phyloP scores from a whole-genome alignment of 192 early-diverging fungal genomes.

The Umbelopsis ramanniana region DNA sequence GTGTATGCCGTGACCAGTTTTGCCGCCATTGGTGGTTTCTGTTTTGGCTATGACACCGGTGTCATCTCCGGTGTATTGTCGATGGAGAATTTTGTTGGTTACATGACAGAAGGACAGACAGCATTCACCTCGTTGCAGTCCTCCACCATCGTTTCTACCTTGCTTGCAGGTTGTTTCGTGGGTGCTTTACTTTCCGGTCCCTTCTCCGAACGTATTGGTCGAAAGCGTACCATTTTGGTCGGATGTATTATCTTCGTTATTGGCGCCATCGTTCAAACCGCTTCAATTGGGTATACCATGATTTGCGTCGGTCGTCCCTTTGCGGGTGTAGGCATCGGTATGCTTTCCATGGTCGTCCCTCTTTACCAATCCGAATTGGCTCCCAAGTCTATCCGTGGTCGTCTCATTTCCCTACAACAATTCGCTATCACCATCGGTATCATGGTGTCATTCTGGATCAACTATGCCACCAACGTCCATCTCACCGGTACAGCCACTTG shows the following conservation, averaged over 20 bases:
- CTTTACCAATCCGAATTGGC: constrained; percentile 71
- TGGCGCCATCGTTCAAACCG: constrained; percentile 77
- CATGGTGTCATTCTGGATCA: constrained; percentile 61
- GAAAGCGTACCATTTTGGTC: constrained; percentile 71
- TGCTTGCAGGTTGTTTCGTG: constrained; percentile 75
- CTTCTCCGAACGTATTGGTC: constrained; percentile 46
- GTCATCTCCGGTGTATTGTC: constrained; percentile 68
- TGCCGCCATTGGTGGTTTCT: constrained; percentile 63
- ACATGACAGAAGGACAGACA: constrained; percentile 26
- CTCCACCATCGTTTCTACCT: constrained; percentile 57
- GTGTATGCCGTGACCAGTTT: constrained; percentile 39
- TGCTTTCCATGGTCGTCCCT: constrained; percentile 39
- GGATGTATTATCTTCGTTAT: constrained; percentile 70
- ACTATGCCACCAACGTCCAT: constrained; percentile 36
- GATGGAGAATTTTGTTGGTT: constrained; percentile 52
- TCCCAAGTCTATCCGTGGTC: constrained; percentile 81
- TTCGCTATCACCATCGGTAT: constrained; percentile 91
- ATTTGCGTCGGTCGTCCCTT: constrained; percentile 79
- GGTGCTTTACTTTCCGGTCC: constrained; percentile 69
- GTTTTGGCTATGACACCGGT: constrained; percentile 77
- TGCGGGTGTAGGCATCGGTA: constrained; percentile 62
- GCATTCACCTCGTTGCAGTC: constrained; percentile 24
- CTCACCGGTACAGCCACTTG: constrained; percentile 61
- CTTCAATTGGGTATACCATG: constrained; percentile 54
- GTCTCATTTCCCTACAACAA: constrained; percentile 86